phyloP scores from a whole-genome alignment of 2,329 filamentous ascomycete species.

The Grosmannia serpens region DNA sequence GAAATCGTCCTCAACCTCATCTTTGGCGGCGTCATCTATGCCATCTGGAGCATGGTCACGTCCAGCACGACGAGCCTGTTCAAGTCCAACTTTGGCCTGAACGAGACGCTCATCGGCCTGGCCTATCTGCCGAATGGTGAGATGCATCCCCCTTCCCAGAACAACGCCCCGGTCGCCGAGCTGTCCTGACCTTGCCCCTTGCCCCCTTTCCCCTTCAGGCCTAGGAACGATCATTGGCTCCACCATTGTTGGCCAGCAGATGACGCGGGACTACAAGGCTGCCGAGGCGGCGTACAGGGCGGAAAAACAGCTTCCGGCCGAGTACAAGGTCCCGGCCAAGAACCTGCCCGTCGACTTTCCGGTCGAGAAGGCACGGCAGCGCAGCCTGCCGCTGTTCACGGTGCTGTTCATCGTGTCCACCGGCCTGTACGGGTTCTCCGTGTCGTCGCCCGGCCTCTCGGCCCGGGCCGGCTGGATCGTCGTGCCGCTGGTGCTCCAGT shows the following conservation, averaged over 20 bases:
- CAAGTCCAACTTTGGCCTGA: neutral
- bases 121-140: slow-evolving; percentile 1
- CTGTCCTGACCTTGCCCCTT: too few species aligned
- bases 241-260: neutral
- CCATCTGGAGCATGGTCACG: slow-evolving; percentile 4
- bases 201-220: neutral
- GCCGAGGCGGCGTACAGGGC: neutral
- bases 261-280: neutral
- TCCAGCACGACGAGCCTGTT: slow-evolving; percentile 2
- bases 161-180: too few species aligned
- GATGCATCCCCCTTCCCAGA: too few species aligned
- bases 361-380: slow-evolving; percentile 1
- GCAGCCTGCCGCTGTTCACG: neutral
- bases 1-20: slow-evolving; percentile 1
- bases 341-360: slow-evolving; percentile 1
- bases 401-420: neutral
- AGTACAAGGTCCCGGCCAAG: neutral
- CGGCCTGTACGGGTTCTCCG: neutral
- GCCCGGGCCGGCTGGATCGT: neutral
- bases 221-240: slow-evolving; percentile 1
- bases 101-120: neutral
- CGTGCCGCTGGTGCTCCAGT: neutral
- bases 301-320: neutral
- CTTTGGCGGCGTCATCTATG: slow-evolving; percentile 1
- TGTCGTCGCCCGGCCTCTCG: neutral